These are phyloP conservation scores for Mentha longifolia DNA, from an alignment of 257 asterid genomes.

Conservation along the genomic window DNA sequence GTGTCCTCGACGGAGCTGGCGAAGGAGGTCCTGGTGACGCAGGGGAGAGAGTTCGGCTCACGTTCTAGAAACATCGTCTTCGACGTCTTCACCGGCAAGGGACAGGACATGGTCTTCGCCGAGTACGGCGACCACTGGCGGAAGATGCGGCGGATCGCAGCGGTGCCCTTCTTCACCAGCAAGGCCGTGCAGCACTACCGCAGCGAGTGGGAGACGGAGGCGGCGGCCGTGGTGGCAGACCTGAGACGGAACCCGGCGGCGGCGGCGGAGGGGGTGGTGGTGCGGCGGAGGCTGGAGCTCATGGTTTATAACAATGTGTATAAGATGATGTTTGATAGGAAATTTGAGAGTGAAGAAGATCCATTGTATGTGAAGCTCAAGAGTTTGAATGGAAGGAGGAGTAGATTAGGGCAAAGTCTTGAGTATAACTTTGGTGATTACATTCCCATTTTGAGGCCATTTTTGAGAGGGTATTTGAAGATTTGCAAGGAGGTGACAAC, in stretches of 20 bases:
- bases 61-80: conserved; percentile 70
- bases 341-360: conserved; percentile 71
- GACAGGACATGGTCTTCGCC: conserved; percentile 76
- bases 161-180: conserved; percentile 75
- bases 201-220: conserved; percentile 70
- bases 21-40: conserved; percentile 65
- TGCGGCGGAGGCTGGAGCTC: conserved; percentile 65
- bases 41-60: conserved; percentile 76
- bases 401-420: conserved; percentile 72
- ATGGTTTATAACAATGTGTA: conserved; percentile 79
- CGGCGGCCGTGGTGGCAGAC: conserved; percentile 56
- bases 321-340: conserved; percentile 66
- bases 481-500: conserved; percentile 64
- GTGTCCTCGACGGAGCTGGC: conserved; percentile 71
- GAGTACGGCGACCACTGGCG: conserved; percentile 87
- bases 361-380: conserved; percentile 63
- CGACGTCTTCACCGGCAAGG: conserved; percentile 77
- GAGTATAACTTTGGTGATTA: conserved; percentile 86
- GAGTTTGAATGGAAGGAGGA: conserved; percentile 73
- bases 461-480: conserved; percentile 65
- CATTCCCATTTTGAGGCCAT: conserved; percentile 74
- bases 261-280: conserved; percentile 53
- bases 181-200: conserved; percentile 76
- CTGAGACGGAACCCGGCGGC: conserved; percentile 56
- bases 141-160: conserved; percentile 69